Base-by-base conservation (phyloP, 2,329 filamentous ascomycete species). In the Fusarium sp. region DNA sequence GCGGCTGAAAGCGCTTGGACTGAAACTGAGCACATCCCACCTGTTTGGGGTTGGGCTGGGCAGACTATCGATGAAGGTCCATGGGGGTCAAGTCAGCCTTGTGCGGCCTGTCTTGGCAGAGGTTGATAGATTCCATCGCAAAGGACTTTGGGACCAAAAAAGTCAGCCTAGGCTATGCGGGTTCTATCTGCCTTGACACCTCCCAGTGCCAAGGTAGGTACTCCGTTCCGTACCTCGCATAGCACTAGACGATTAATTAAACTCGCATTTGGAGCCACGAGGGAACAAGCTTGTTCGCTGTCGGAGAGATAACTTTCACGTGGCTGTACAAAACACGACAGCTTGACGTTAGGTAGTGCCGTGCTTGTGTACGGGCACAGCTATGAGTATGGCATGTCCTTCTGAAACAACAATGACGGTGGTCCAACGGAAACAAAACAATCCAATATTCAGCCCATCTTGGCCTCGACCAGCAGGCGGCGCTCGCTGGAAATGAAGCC, bases 141-240 rank as follows among this genome's bases (percentile, higher is more conserved):
- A 14, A 27, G 53, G 25, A 31, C 53, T 40, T 33, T 49, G 38
- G 40, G 40, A 14, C 13, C n/a, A n/a, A n/a, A 6, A 16, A 23
- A 59, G 46, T 53, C 46, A 53, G 57, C 44, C 33, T 31, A 59
- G 23, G 23, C 34, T 42, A 51, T 51, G 31, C 33, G 14, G n/a
- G 44, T 40, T 34, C 44, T 51, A n/a, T 53, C 44, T 40, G 57
- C 57, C 57, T 59, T 53, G 46, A 25, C 31, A 9, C 10, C n/a
- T 36, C 18, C 13, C 13, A 23, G 16, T 40, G 38, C 20, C 40
- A 34, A 51, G 49, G 2, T 20, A 51, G 11, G 16, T 53, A 14
- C 18, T 42, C 38, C 38, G 18, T 14, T 8, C 38, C 11, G 49
- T 20, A 7, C 29, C 18, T 53, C 29, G 8, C 50, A 33, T 36